Conservation (phyloP, 352 stramenopile species). For the Globisporangium spiculum region DNA sequence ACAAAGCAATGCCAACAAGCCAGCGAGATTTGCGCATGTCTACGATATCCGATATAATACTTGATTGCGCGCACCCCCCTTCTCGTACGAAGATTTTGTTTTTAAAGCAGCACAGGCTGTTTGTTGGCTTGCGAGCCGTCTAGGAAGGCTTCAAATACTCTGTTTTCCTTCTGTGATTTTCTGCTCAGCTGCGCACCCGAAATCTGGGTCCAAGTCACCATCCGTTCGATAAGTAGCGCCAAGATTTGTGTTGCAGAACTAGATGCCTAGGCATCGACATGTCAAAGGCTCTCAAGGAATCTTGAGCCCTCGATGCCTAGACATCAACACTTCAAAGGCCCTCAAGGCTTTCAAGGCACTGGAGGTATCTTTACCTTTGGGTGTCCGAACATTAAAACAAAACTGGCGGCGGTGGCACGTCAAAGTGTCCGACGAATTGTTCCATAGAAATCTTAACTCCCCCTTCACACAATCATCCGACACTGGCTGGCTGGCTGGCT, state of each 20-base stretch:
- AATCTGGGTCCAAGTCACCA: neutral
- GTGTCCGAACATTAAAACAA: conserved; percentile 2
- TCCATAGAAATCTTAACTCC: neutral
- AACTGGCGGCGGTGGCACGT: neutral
- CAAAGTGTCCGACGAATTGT: neutral
- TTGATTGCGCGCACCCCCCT: neutral
- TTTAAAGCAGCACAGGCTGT: neutral
- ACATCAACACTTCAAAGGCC: neutral
- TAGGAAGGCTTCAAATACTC: neutral
- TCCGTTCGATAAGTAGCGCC: neutral
- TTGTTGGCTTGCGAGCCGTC: neutral
- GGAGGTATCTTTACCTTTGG: neutral
- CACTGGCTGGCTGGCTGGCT: too few relatives aligned
- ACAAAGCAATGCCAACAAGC: neutral
- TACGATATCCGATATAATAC: neutral
- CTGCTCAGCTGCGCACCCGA: neutral
- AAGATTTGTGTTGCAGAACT: neutral
- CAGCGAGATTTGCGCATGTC: neutral
- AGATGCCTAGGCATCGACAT: too few relatives aligned
- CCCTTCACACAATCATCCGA: neutral
- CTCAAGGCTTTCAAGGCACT: too few relatives aligned
- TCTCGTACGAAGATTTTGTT: neutral
- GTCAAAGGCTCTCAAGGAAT: too few relatives aligned
- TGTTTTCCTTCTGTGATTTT: neutral
- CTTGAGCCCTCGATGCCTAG: too few relatives aligned